phyloP scores from a whole-genome alignment of 1,139 yeast genomes.

The Candida freyschussii region DNA sequence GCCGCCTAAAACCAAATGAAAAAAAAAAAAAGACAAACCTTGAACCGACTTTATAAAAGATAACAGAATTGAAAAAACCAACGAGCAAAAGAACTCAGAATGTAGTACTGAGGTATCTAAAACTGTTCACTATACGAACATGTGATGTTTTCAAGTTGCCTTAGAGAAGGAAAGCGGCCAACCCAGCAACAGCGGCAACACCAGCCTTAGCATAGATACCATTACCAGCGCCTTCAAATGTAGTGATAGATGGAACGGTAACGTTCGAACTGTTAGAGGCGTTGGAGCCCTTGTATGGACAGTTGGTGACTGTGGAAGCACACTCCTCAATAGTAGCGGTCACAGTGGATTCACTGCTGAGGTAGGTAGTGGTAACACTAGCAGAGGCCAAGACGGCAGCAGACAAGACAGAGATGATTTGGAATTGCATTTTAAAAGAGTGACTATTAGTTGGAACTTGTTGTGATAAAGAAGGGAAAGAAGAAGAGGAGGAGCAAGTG shows the following conservation, averaged over 20 bases:
- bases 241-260: conserved; percentile 26
- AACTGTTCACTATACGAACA: no score
- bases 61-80: background rate
- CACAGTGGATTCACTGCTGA: conserved; percentile 22
- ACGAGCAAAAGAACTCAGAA: background rate
- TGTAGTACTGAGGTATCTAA: background rate
- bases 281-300: conserved; percentile 28
- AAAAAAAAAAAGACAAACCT: background rate
- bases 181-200: conserved; percentile 36
- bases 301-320: conserved; percentile 30
- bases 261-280: conserved; percentile 23
- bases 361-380: conserved; percentile 23
- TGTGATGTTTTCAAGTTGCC: no score
- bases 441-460: conserved; percentile 21
- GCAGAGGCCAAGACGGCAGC: conserved; percentile 29
- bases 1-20: no score
- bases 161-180: conserved; percentile 29
- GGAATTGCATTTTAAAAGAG: conserved; percentile 34
- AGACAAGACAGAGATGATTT: conserved; percentile 28
- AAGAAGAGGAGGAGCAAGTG: background rate
- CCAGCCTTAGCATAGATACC: conserved; percentile 30
- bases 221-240: conserved; percentile 34
- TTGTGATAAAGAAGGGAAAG: conserved; percentile 1
- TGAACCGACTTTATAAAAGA: no score
- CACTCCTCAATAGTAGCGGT: conserved; percentile 29